Conservation (phyloP, 2,329 filamentous ascomycete genomes). For the Pestalotiopsis sp. region DNA sequence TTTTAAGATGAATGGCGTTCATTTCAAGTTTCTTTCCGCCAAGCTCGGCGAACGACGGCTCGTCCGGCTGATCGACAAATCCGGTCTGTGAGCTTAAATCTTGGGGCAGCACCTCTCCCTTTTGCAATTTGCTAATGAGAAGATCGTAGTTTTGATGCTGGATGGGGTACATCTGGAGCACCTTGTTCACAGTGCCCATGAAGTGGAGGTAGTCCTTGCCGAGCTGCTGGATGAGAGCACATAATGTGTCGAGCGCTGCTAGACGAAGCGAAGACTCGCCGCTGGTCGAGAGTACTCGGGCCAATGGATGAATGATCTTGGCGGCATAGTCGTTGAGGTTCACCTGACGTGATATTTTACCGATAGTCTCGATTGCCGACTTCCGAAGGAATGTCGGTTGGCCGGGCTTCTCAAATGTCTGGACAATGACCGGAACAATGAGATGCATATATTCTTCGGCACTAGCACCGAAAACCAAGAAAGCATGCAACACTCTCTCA, state of each 20-base stretch:
- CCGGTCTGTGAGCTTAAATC: slow-evolving; percentile 86
- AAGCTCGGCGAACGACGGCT: slow-evolving; percentile 79
- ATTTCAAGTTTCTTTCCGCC: slow-evolving; percentile 93
- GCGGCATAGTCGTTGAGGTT: slow-evolving; percentile 97
- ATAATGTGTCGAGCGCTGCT: slow-evolving; percentile 89
- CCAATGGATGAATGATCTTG: slow-evolving; percentile 92
- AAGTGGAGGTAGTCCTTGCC: slow-evolving; percentile 96
- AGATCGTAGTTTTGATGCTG: slow-evolving; percentile 90
- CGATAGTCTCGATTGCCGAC: slow-evolving; percentile 90
- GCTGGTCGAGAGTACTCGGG: slow-evolving; percentile 70
- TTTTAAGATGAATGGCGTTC: slow-evolving; percentile 95
- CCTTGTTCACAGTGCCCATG: slow-evolving; percentile 89
- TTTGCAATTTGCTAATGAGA: slow-evolving; percentile 88
- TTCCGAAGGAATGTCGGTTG: slow-evolving; percentile 80
- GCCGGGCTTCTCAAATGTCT: slow-evolving; percentile 86
- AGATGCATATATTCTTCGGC: slow-evolving; percentile 99
- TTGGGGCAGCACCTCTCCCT: slow-evolving; percentile 91
- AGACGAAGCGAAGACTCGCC: slow-evolving; percentile 73
- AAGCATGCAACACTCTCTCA: slow-evolving; percentile 89
- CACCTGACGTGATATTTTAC: slow-evolving; percentile 90
- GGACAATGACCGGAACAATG: slow-evolving; percentile 93
- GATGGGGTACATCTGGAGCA: slow-evolving; percentile 75
- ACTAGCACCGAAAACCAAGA: slow-evolving; percentile 92
- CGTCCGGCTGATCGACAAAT: slow-evolving; percentile 76
- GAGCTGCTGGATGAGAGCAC: slow-evolving; percentile 91